Evolutionary conservation across 2,329 filamentous ascomycete species (phyloP).

Genomic region (Sporothrix dimorphospora): DNA sequence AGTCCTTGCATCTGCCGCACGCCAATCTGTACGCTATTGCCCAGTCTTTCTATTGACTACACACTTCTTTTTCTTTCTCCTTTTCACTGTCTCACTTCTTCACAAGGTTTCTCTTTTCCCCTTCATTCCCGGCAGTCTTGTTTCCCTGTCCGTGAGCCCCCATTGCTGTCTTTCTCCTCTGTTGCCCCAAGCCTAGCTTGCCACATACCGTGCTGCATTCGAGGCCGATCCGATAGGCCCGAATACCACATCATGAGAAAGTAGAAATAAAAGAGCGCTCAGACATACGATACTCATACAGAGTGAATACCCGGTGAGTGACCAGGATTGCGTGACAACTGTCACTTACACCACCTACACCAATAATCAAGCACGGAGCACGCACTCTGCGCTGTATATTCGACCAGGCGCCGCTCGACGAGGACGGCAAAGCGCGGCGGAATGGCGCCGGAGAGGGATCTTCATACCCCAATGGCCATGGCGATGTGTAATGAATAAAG

Average conservation of each 20-base stretch:
- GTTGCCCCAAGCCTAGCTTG: background rate
- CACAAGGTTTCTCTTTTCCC: background rate
- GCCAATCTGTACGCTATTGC: background rate
- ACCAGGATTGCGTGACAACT: constrained; percentile 4
- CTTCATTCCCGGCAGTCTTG: constrained; percentile 14
- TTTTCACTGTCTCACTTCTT: background rate
- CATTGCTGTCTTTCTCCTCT: background rate
- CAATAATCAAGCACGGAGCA: background rate
- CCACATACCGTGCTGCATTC: background rate
- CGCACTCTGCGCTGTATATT: background rate
- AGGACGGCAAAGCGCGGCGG: background rate
- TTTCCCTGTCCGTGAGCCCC: background rate
- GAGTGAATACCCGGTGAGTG: background rate
- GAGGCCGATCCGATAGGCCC: background rate
- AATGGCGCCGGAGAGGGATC: constrained; percentile 4
- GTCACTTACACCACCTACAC: background rate
- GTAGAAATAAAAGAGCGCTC: background rate
- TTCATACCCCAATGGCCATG: background rate
- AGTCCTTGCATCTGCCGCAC: background rate
- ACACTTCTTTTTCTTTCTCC: background rate
- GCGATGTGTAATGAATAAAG: constrained; percentile 11
- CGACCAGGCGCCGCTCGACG: background rate
- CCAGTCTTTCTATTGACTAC: background rate
- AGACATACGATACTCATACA: background rate
- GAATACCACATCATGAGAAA: background rate